A percentile compares a stretch with the other conserved stretches of the same genome.
Conservation (phyloP, 2,329 filamentous ascomycete species). For the Colletotrichum brevisporum region DNA sequence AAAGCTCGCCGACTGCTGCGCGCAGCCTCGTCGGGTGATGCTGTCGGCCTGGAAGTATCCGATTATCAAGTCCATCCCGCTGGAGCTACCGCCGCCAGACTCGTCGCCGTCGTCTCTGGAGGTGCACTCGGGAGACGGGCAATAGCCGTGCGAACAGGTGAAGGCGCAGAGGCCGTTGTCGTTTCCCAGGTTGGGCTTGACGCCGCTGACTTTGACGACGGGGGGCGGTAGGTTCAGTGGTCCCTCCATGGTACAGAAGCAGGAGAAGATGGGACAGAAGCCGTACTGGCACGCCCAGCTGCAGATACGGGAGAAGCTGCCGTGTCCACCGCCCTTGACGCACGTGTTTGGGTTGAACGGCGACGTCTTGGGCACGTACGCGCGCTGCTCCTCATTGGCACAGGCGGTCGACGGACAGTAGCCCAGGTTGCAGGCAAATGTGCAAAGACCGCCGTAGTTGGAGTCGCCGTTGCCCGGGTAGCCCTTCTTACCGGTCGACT, state of each 20-base stretch:
- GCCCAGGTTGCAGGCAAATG: constrained; percentile 57
- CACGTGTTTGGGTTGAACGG: constrained; percentile 36
- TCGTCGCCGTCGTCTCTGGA: constrained; percentile 35
- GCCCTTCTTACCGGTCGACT: not conserved
- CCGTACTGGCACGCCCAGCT: constrained; percentile 61
- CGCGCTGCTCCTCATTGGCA: not conserved
- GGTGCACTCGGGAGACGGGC: constrained; percentile 17
- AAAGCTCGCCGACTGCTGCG: not conserved
- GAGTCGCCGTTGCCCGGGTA: constrained; percentile 9
- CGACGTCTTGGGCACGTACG: constrained; percentile 16
- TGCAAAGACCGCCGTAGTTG: constrained; percentile 26
- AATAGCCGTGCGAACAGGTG: constrained; percentile 12
- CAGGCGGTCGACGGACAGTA: constrained; percentile 56
- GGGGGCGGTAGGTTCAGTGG: constrained; percentile 16
- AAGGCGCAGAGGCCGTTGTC: constrained; percentile 24
- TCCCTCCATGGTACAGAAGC: constrained; percentile 40
- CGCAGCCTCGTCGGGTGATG: constrained; percentile 24
- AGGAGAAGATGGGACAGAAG: constrained; percentile 56
- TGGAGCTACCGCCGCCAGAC: constrained; percentile 39
- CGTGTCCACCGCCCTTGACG: constrained; percentile 40
- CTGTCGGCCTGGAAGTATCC: constrained; percentile 20
- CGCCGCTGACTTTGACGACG: not conserved
- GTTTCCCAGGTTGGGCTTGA: not conserved
- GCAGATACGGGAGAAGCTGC: constrained; percentile 49
- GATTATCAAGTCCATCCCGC: constrained; percentile 28